Base-by-base conservation (phyloP, 192 early-diverging fungal species). In the Lunasporangiospora selenospora region DNA sequence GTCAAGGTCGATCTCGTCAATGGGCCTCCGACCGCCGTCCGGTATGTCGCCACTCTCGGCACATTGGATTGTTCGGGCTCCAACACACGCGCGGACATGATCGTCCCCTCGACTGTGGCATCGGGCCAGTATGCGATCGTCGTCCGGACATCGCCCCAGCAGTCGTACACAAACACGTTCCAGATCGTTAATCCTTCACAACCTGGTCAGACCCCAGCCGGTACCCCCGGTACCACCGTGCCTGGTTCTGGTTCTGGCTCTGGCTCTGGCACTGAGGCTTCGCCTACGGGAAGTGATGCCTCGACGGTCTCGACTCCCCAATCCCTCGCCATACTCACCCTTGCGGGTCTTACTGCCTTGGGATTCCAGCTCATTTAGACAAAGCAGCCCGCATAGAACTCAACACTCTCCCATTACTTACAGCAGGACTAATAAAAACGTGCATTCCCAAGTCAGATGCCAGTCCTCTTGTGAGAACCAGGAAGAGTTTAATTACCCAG, bases 1-100 rank as follows among this genome's bases (percentile, higher is more conserved):
- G 67, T 71, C 53, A 71, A 71, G 67, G 67, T 71, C 33, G 67
- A 71, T 57, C 59, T 71, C 10, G 67, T 71, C 16, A 71, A 71
- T 38, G 67, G 67, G 0, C 67, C 67, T 15, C 42, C 67, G 6
- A 57, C 43, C 27, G 67, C 67, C 21, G 67, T 71, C 45, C 59
- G 67, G 38, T 71, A 71, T 29, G 59, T 71, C 11, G 67, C 59
- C 39, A 71, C 67, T 3, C 23, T 71, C 11, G 67, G 67, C 9
- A 56, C 58, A 27, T 46, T 71, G 9, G 67, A 71, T 11, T 71
- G 67, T 41, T 71, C 67, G 1, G 67, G 67, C 3, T 48, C 59
- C n/a, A 57, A 71, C 59, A 62, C 67, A 10, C 58, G 67, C 1
- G 67, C 67, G 21, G 67, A 71, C 40, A 71, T 71, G 67, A 71